Evolutionary conservation across 2,329 filamentous ascomycete species (phyloP), one percentile per base, ranked within the genome.

Genomic region (Septoria petroselini): DNA sequence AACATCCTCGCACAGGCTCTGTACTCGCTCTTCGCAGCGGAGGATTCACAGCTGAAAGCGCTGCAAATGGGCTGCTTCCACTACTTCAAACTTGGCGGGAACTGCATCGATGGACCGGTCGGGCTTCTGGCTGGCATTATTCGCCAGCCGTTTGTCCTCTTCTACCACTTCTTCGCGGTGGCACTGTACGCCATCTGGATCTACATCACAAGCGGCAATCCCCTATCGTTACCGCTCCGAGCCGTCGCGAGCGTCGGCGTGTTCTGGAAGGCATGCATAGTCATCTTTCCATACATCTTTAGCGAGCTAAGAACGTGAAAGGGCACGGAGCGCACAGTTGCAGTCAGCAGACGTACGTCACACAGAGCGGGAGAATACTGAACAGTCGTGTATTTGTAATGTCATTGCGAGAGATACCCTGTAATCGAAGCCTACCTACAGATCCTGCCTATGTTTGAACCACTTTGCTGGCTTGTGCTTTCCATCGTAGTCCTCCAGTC

Each of bases 1-100:
- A 98, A 98, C 71, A 95, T 97, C 61, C 83, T 98, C n/a, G 91
- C 93, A 1, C 88, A 93, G 75, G 91, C 93, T 0, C 79, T 98
- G 1, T 98, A 98, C 73, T 77, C 80, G 25, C 81, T 98, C 9
- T 98, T 97, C 67, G 89, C 91, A 12, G 93, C 91, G 43, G 77
- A 94, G 67, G 85, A 88, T 69, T 71, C 76, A 37, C 81, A 91
- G 65, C 81, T 97, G 44, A 81, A 81, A 57, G 83, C 86, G 47
- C 82, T 98, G 38, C 90, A 95, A 72, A 79, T 79, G 58, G 93
- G 93, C 40, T 98, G 93, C 74, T 97, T 97, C 74, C 76, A 79
- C 23, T 98, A 98, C 72, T 98, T 98, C 74, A 77, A 88, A 66
- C 77, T 76, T 27, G 84, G 84, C 34, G 80, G 84, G 40, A 82